Evolutionary conservation across 352 stramenopile species (phyloP).

Genomic region (Pythium biforme): DNA sequence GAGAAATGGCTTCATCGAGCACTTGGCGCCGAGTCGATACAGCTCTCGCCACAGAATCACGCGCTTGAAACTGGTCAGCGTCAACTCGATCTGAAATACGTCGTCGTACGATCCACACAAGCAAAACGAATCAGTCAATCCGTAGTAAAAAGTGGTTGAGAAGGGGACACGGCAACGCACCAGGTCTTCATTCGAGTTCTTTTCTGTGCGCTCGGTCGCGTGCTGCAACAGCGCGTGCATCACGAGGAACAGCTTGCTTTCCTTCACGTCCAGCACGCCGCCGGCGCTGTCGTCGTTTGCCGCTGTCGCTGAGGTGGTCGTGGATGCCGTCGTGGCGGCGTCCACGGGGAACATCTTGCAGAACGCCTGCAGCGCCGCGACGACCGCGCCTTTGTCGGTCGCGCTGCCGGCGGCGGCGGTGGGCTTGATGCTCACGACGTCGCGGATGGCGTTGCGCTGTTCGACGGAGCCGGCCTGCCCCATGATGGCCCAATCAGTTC

Average conservation of each 20-base stretch:
- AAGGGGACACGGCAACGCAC: conserved; percentile 22
- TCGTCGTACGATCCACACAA: no score
- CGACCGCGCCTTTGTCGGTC: conserved; percentile 40
- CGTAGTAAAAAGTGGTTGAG: background rate
- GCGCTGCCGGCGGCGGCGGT: conserved; percentile 28
- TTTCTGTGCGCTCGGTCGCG: conserved; percentile 56
- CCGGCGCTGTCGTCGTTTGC: conserved; percentile 30
- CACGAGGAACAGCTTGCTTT: conserved; percentile 71
- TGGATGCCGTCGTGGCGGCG: conserved; percentile 36
- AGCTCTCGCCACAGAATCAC: conserved; percentile 80
- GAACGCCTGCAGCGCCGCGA: conserved; percentile 67
- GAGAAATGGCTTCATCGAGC: conserved; percentile 80
- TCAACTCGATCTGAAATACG: conserved; percentile 50
- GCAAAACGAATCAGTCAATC: background rate
- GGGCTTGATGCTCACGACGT: conserved; percentile 60
- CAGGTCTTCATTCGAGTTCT: conserved; percentile 51
- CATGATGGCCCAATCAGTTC: conserved; percentile 34
- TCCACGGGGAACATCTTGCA: conserved; percentile 74
- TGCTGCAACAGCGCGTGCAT: conserved; percentile 70
- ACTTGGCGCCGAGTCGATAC: conserved; percentile 78
- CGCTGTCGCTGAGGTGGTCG: no score
- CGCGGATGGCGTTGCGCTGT: conserved; percentile 75
- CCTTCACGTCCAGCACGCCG: conserved; percentile 63
- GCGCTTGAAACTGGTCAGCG: conserved; percentile 68
- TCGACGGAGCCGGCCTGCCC: conserved; percentile 77